Percentiles rank a stretch among this genome's conserved stretches.
phyloP scores from a whole-genome alignment of 768 basidiomycete species.

The Russula foetens region DNA sequence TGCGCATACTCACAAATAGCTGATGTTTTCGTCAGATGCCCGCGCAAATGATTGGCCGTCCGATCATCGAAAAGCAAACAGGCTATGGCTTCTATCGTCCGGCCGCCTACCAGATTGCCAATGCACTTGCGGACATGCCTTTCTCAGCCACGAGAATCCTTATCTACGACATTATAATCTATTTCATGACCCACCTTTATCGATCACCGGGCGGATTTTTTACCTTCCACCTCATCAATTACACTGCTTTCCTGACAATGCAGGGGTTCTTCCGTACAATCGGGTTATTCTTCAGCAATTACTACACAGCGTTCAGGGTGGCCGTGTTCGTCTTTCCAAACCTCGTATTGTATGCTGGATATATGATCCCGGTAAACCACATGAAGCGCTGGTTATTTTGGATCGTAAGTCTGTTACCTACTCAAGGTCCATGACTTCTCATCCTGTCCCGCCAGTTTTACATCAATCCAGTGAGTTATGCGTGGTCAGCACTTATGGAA shows the following conservation, averaged over 20 bases:
- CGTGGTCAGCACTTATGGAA: slow-evolving; percentile 72
- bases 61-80: slow-evolving; percentile 63
- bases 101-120: slow-evolving; percentile 55
- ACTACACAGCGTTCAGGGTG: slow-evolving; percentile 44
- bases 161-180: slow-evolving; percentile 57
- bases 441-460: slow-evolving; percentile 52
- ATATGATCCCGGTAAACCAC: slow-evolving; percentile 54
- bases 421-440: slow-evolving; percentile 17
- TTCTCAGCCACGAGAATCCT: slow-evolving; percentile 56
- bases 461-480: slow-evolving; percentile 50
- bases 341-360: slow-evolving; percentile 66
- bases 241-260: slow-evolving; percentile 61
- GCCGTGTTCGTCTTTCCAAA: slow-evolving; percentile 48
- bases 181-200: slow-evolving; percentile 54
- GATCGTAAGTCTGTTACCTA: slow-evolving; percentile 44
- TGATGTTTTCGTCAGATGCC: slow-evolving; percentile 50
- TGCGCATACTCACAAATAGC: background rate
- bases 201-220: slow-evolving; percentile 40
- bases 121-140: slow-evolving; percentile 61
- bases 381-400: slow-evolving; percentile 87
- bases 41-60: slow-evolving; percentile 73
- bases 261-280: slow-evolving; percentile 81
- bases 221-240: slow-evolving; percentile 60
- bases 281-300: slow-evolving; percentile 48
- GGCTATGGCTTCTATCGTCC: slow-evolving; percentile 62